Conservation (phyloP, 805 yeast species). For the Barnettozyma siamensis region DNA sequence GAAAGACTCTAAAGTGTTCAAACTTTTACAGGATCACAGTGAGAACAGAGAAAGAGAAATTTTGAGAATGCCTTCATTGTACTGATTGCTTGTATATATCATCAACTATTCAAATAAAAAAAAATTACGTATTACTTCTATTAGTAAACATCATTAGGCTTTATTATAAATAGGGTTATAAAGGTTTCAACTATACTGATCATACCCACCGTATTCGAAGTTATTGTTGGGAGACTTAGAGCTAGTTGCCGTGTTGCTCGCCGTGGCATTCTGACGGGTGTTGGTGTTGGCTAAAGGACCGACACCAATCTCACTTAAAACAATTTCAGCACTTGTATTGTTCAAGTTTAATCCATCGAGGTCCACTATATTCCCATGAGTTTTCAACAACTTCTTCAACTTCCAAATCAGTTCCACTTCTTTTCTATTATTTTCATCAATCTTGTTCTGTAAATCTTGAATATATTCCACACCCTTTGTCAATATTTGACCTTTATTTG, state of each 20-base stretch:
- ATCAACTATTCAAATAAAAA: too few species aligned
- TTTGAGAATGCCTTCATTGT: constrained; percentile 79
- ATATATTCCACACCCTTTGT: constrained; percentile 73
- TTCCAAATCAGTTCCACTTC: constrained; percentile 69
- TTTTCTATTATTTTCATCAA: constrained; percentile 71
- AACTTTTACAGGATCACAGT: constrained; percentile 63
- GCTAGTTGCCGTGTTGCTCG: constrained; percentile 24
- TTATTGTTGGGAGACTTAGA: constrained; percentile 24
- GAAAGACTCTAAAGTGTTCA: constrained; percentile 62
- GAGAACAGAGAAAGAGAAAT: constrained; percentile 66
- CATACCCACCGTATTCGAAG: constrained; percentile 36
- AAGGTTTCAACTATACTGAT: constrained; percentile 26
- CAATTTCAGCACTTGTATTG: constrained; percentile 75
- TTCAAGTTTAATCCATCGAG: constrained; percentile 32
- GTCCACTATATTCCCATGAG: constrained; percentile 33
- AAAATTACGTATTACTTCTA: too few species aligned
- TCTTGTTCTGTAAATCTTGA: constrained; percentile 57
- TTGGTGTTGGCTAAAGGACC: constrained; percentile 59
- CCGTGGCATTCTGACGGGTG: neutral
- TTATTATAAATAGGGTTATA: too few species aligned
- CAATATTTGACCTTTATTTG: constrained; percentile 77
- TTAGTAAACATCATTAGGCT: too few species aligned
- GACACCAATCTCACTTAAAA: constrained; percentile 73
- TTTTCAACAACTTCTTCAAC: constrained; percentile 47
- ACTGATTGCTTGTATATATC: neutral